phyloP scores from a whole-genome alignment of 441 rosid genomes.

The Bocquillonia castaneifolia region DNA sequence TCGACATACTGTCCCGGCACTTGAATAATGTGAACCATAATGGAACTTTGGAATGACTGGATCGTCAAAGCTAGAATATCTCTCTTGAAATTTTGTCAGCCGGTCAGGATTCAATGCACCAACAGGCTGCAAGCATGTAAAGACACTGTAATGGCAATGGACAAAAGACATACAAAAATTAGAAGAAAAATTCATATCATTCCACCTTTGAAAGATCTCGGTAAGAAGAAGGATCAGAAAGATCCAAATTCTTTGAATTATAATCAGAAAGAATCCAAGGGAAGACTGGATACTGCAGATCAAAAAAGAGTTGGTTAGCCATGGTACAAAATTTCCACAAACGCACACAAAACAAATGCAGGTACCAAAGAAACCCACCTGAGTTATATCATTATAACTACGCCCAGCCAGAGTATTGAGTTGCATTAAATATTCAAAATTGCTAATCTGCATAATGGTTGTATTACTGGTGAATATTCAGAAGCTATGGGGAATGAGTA shows the following conservation, averaged over 20 bases:
- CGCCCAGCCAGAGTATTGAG: conserved; percentile 98
- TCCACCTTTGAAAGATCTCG: conserved; percentile 97
- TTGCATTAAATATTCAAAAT: conserved; percentile 97
- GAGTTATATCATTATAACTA: conserved; percentile 98
- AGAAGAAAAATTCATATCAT: conserved; percentile 28
- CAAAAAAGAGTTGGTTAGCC: conserved; percentile 23
- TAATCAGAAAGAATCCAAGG: conserved; percentile 98
- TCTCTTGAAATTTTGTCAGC: conserved; percentile 85
- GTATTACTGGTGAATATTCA: conserved; percentile 13
- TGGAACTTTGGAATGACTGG: conserved; percentile 99
- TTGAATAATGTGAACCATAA: conserved; percentile 98
- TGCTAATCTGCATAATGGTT: conserved; percentile 81
- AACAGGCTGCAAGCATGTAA: conserved; percentile 72
- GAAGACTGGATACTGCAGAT: conserved; percentile 97
- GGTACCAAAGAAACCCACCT: conserved; percentile 42
- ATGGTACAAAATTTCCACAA: conserved; percentile 10
- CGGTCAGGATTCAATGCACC: conserved; percentile 91
- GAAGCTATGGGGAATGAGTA: conserved; percentile 11
- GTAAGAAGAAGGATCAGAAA: conserved; percentile 77
- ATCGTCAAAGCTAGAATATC: conserved; percentile 98
- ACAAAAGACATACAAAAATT: conserved; percentile 17
- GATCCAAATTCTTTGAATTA: conserved; percentile 71
- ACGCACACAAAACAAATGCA: background rate
- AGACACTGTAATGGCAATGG: conserved; percentile 27
- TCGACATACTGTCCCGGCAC: conserved; percentile 89